Evolutionary conservation across 192 early-diverging fungal species (phyloP).

Genomic region (Chytriomyces confervae): DNA sequence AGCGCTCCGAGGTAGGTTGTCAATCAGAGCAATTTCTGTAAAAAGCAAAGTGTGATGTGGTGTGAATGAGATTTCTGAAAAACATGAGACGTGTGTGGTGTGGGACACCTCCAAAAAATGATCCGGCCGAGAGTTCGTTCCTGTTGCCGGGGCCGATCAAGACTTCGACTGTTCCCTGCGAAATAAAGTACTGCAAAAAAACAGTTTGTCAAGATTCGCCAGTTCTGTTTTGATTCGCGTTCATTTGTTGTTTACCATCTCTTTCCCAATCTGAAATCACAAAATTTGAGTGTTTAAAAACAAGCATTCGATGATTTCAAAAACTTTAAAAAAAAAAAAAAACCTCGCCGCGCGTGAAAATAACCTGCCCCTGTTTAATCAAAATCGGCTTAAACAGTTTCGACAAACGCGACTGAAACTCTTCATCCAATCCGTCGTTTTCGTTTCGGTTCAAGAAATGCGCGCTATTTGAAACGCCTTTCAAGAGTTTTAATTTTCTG

Average conservation of each 20-base stretch:
- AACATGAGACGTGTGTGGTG: not conserved
- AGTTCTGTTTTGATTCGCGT: too few relatives aligned
- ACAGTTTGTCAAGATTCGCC: too few relatives aligned
- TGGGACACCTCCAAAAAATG: conserved; percentile 45
- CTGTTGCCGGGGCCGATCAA: conserved; percentile 35
- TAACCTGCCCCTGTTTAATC: conserved; percentile 45
- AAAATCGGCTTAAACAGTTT: conserved; percentile 39
- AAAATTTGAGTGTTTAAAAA: too few relatives aligned
- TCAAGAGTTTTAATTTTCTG: conserved; percentile 2
- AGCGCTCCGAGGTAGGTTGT: conserved; percentile 47
- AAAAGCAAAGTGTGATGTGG: too few relatives aligned
- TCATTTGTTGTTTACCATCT: too few relatives aligned
- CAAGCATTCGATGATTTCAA: too few relatives aligned
- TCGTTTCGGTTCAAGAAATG: conserved; percentile 46
- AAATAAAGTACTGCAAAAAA: conserved; percentile 47
- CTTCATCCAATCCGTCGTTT: conserved; percentile 47
- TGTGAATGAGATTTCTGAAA: too few relatives aligned
- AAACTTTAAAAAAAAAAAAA: too few relatives aligned
- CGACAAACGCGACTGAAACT: conserved; percentile 46
- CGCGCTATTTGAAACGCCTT: not conserved
- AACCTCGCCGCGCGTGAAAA: conserved; percentile 46
- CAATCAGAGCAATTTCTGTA: conserved; percentile 47
- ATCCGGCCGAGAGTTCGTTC: conserved; percentile 34
- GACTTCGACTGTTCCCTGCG: conserved; percentile 46
- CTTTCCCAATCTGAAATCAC: too few relatives aligned